Evolutionary conservation across 345 rosid species (phyloP), one percentile per base, ranked within the genome.

Genomic region (Hirschfeldia incana): DNA sequence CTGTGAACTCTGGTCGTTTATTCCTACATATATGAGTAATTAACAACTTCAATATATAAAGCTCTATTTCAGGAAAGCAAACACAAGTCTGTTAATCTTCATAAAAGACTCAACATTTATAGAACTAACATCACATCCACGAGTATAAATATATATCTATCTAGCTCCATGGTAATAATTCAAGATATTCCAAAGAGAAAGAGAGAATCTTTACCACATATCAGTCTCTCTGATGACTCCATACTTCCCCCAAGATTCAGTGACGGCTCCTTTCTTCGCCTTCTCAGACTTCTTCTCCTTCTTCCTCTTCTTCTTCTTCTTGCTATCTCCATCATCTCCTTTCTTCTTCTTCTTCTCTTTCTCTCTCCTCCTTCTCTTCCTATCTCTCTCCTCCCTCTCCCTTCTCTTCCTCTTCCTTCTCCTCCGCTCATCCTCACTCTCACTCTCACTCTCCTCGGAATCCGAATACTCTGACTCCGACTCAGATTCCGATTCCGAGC

Each of bases 1-100:
- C 99, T 66, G 97, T 92, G 86, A 92, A 94, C 85, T 94, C 98
- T 12, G 98, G 98, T 62, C 98, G 91, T 83, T 91, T 94, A 73
- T 75, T 94, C 98, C 98, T 95, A 76, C 80, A 85, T 30, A 78
- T 12, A 4, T 21, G 26, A 69, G 76, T 13, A 64, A 53, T 27
- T 42, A 67, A 60, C 42, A 21, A 33, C 59, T 36, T 67, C 74
- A 67, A 60, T 59, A 32, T 67, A 39, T 46, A 59, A 13, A 13
- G 7, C 1, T 33, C 11, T 1, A 17, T 72, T 27, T 13, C 55
- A n/a, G 8, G 16, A 15, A 28, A 42, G 29, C 8, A 73, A 9
- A 10, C 1, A 1, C 60, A 63, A 46, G 44, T 8, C 8, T 16
- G 8, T 9, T 6, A 49, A 16, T 67, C 34, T 58, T 60, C 11